Base-by-base conservation (phyloP, 257 asterid genomes). In the Thymus quinquecostatus region DNA sequence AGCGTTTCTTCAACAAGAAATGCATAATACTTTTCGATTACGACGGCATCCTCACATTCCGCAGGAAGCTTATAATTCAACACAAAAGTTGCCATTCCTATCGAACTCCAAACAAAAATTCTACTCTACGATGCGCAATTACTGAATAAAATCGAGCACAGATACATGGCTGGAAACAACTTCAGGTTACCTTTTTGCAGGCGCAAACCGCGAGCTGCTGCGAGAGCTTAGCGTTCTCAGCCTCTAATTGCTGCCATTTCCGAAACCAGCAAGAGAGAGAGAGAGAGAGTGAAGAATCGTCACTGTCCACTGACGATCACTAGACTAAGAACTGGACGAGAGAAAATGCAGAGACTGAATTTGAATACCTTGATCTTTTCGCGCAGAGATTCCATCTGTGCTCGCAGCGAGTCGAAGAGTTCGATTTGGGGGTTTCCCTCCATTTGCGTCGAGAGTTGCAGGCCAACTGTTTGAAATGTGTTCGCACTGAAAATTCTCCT, bases 201-300 rank as follows among this genome's bases (percentile, higher is more conserved):
- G 69, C 68, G 84, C 98, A 94, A 73, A 28, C 78, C 1, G 91
- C 80, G 47, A 91, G 85, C 77, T 62, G 78, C 59, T 61, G 55
- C n/a, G 86, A 81, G 49, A 94, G 79, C 74, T 81, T 67, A 11
- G 83, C 88, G 51, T 94, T 94, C 81, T 83, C 87, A 33, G 82
- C 63, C 77, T 89, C 93, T 51, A 91, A 75, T 34, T 85, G 95
- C 97, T 94, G 86, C 32, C 10, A 47, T 54, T 64, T 32, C 73
- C 44, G 51, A 69, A 66, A 64, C 66, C 50, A 43, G 48, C 61
- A 47, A 54, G 44, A 48, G 21, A 63, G 13, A 41, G 41, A 10
- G 27, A 13, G 53, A 64, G 51, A 30, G 30, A 10, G 33, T 28
- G 0, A 1, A 38, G 6, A 38, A 44, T 7, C 8, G 9, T 44